Percentiles rank a stretch among this genome's conserved stretches.
These are phyloP conservation scores for Yueomyces sinensis DNA, from an alignment of 805 yeast species.

Conservation along the genomic window DNA sequence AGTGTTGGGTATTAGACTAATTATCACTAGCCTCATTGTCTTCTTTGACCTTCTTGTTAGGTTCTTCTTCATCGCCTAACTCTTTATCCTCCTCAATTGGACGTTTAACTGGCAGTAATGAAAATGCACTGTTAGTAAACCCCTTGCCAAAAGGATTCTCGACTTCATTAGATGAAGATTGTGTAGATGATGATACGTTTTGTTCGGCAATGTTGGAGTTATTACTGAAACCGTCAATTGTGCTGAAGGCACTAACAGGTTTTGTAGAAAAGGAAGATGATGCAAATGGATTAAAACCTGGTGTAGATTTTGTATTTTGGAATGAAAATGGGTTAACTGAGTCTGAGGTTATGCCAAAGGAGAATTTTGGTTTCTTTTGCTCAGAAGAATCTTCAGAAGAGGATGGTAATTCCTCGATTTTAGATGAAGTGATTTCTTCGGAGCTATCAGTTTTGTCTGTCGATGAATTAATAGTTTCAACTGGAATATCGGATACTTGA, in stretches of 20 bases:
- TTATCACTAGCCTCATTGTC: too few relatives aligned
- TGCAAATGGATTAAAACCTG: not conserved
- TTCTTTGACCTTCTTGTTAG: not conserved
- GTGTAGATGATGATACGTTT: not conserved
- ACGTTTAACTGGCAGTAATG: not conserved
- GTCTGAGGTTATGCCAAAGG: not conserved
- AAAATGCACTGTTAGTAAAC: not conserved
- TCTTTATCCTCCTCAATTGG: not conserved
- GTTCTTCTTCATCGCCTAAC: not conserved
- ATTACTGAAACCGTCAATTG: not conserved
- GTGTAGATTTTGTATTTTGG: not conserved
- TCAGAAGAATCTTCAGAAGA: not conserved
- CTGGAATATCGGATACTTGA: not conserved
- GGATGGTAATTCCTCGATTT: not conserved
- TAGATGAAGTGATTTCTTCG: not conserved
- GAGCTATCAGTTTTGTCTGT: constrained; percentile 4
- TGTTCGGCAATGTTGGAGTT: not conserved
- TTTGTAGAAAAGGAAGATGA: not conserved
- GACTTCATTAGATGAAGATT: not conserved
- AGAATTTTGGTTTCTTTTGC: not conserved
- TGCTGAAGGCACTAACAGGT: not conserved
- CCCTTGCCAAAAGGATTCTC: not conserved
- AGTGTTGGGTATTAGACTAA: too few relatives aligned
- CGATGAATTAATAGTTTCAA: not conserved
- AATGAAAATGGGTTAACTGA: not conserved